Conservation (phyloP, 345 rosid genomes). For the Aethionema arabicum region DNA sequence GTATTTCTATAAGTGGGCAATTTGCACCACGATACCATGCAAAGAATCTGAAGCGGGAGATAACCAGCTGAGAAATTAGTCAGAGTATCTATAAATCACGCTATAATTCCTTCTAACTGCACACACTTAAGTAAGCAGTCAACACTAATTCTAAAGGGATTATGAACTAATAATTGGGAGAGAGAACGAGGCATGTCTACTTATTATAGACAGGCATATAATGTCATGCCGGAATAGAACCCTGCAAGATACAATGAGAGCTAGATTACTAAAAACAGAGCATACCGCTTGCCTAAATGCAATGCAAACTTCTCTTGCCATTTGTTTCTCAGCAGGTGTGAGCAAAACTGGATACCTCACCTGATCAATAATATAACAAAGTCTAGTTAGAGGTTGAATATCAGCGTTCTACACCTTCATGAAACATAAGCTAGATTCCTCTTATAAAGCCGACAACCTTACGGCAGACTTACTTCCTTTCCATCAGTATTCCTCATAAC, state of each 20-base stretch:
- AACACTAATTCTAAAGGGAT: background rate
- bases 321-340: constrained; percentile 96
- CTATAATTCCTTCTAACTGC: background rate
- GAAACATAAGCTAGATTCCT: constrained; percentile 22
- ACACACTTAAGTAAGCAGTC: background rate
- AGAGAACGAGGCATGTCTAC: constrained; percentile 14
- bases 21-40: background rate
- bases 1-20: background rate
- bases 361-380: constrained; percentile 42
- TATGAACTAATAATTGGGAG: constrained; percentile 4
- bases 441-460: constrained; percentile 4
- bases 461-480: constrained; percentile 71
- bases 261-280: constrained; percentile 12
- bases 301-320: constrained; percentile 96
- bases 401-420: constrained; percentile 17
- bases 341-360: constrained; percentile 87
- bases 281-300: constrained; percentile 98
- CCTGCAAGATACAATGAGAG: constrained; percentile 24
- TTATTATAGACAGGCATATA: background rate
- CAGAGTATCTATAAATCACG: constrained; percentile 12
- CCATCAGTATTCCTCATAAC: constrained; percentile 98
- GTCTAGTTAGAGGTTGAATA: constrained; percentile 13
- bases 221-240: constrained; percentile 6
- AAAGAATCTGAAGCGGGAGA: background rate
- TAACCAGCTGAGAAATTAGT: background rate